Conservation (phyloP, 116 monocot species). For the Phalaenopsis hybrid region DNA sequence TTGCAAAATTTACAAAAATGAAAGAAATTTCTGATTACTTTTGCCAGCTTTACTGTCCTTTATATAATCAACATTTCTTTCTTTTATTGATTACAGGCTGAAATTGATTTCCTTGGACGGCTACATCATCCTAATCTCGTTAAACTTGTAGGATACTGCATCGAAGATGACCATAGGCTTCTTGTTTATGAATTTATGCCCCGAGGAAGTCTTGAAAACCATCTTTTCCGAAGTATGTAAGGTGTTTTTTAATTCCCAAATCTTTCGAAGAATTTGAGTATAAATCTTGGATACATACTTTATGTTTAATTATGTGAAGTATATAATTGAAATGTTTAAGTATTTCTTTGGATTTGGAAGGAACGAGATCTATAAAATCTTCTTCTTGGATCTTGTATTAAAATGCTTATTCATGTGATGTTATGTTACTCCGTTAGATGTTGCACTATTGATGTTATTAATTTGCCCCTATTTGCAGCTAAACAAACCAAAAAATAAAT, state of each 20-base stretch:
- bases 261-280: constrained; percentile 4
- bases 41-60: background rate
- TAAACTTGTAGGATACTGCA: constrained; percentile 14
- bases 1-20: background rate
- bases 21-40: background rate
- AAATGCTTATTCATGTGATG: background rate
- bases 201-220: constrained; percentile 16
- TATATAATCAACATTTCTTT: constrained; percentile 5
- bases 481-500: background rate
- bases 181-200: constrained; percentile 19
- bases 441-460: background rate
- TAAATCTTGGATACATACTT: background rate
- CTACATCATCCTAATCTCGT: constrained; percentile 16
- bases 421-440: background rate
- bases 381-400: background rate
- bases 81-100: constrained; percentile 10
- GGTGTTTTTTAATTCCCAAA: background rate
- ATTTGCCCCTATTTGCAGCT: background rate
- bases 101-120: constrained; percentile 13
- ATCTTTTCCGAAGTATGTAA: constrained; percentile 16
- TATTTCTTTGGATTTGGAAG: background rate
- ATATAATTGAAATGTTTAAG: background rate
- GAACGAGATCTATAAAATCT: background rate
- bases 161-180: constrained; percentile 16
- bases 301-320: background rate